Evolutionary conservation across 73 alveolate species (phyloP).

Genomic region (Diophrys appendiculata): DNA sequence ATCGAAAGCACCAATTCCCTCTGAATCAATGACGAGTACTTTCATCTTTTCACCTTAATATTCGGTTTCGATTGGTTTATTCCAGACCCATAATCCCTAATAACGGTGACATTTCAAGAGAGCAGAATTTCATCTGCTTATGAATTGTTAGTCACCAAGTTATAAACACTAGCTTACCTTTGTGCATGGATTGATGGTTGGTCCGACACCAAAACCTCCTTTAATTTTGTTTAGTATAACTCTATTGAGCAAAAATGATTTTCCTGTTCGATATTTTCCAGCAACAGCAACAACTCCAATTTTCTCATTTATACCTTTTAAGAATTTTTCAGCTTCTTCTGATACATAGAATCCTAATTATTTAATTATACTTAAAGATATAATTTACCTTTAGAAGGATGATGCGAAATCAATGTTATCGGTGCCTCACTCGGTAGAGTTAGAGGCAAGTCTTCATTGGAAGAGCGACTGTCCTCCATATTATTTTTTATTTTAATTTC

Average conservation of each 20-base stretch:
- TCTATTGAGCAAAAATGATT: conserved; percentile 93
- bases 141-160: neutral
- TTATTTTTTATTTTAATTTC: too few species aligned
- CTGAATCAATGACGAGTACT: conserved; percentile 90
- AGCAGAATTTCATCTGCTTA: too few species aligned
- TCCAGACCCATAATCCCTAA: conserved; percentile 96
- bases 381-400: too few species aligned
- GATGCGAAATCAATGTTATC: too few species aligned
- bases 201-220: conserved; percentile 96
- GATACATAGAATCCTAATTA: conserved; percentile 71
- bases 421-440: too few species aligned
- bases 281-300: conserved; percentile 96
- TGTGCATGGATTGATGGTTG: conserved; percentile 93
- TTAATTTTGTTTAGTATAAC: conserved; percentile 80
- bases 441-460: too few species aligned
- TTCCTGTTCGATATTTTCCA: conserved; percentile 98
- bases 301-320: conserved; percentile 74
- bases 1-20: conserved; percentile 93
- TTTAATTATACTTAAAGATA: too few species aligned
- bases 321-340: conserved; percentile 84
- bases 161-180: conserved; percentile 42
- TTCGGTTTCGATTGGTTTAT: conserved; percentile 83
- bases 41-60: conserved; percentile 72
- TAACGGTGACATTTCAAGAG: too few species aligned
- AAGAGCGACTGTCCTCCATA: too few species aligned